Percentiles rank a stretch among this genome's conserved stretches.
These are phyloP conservation scores for Craspedostauros australis DNA, from an alignment of 108 stramenopile genomes.

Conservation along the genomic window DNA sequence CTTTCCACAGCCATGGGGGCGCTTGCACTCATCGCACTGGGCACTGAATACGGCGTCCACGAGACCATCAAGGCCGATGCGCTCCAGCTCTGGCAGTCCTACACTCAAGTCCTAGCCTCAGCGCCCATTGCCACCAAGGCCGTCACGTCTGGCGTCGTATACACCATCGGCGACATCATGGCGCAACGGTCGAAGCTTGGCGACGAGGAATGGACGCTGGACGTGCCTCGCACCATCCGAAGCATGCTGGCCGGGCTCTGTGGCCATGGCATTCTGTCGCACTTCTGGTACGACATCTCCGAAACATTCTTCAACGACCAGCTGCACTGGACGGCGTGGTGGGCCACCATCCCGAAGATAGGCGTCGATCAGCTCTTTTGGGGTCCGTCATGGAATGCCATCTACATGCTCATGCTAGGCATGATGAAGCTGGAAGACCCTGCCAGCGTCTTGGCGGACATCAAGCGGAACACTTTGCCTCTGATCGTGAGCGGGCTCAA, in stretches of 20 bases:
- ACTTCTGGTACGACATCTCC: slow-evolving; percentile 62
- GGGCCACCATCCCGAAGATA: slow-evolving; percentile 60
- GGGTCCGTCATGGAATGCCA: slow-evolving; percentile 13
- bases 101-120: slow-evolving; percentile 21
- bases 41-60: too few relatives aligned
- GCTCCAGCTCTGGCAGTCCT: slow-evolving; percentile 42
- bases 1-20: too few relatives aligned
- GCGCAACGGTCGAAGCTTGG: slow-evolving; percentile 58
- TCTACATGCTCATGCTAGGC: slow-evolving; percentile 37
- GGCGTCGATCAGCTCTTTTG: slow-evolving; percentile 23
- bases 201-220: slow-evolving; percentile 38
- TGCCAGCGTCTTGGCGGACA: slow-evolving; percentile 48
- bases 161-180: slow-evolving; percentile 71
- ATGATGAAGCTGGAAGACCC: slow-evolving; percentile 40
- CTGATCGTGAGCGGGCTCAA: slow-evolving; percentile 65
- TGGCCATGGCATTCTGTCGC: slow-evolving; percentile 80
- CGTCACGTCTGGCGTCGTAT: slow-evolving; percentile 49
- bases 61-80: too few relatives aligned
- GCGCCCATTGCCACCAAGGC: slow-evolving; percentile 55
- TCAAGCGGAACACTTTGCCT: slow-evolving; percentile 70
- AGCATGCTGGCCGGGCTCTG: slow-evolving; percentile 62
- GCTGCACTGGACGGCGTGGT: slow-evolving; percentile 48
- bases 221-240: slow-evolving; percentile 53
- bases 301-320: slow-evolving; percentile 59
- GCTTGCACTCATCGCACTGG: too few relatives aligned